A percentile compares a stretch with the other conserved stretches of the same genome.
These are phyloP conservation scores for Murraya paniculata DNA, from an alignment of 345 rosid species.

Conservation along the genomic window DNA sequence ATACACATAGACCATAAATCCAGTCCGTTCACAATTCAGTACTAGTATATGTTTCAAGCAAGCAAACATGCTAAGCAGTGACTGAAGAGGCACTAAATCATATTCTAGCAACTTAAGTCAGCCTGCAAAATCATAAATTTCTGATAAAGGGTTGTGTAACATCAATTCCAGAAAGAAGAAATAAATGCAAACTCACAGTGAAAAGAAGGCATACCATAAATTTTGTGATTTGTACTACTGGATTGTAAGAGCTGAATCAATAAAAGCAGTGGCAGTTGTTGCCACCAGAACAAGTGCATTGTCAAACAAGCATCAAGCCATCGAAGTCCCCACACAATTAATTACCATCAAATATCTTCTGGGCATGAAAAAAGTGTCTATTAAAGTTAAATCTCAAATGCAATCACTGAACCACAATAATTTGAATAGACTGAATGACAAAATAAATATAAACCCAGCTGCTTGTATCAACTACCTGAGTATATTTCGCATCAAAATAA, in stretches of 20 bases:
- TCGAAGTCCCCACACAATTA: slow-evolving; percentile 10
- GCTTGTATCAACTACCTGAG: background rate
- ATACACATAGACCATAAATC: background rate
- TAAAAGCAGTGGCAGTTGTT: slow-evolving; percentile 33
- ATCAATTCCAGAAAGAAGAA: background rate
- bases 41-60: background rate
- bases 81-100: background rate
- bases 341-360: background rate
- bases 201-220: slow-evolving; percentile 24
- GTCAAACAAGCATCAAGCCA: slow-evolving; percentile 30
- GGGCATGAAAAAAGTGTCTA: background rate
- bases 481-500: background rate
- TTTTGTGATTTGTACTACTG: slow-evolving; percentile 12
- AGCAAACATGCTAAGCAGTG: background rate
- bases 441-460: background rate
- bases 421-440: background rate
- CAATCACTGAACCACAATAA: background rate
- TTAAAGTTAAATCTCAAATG: background rate
- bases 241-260: slow-evolving; percentile 35
- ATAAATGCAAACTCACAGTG: background rate
- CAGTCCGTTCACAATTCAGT: background rate
- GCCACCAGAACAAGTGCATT: slow-evolving; percentile 41
- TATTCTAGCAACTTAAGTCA: background rate
- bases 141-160: background rate
- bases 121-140: background rate